Evolutionary conservation across 352 stramenopile species (phyloP).

Genomic region (Thalassiosira exigua): DNA sequence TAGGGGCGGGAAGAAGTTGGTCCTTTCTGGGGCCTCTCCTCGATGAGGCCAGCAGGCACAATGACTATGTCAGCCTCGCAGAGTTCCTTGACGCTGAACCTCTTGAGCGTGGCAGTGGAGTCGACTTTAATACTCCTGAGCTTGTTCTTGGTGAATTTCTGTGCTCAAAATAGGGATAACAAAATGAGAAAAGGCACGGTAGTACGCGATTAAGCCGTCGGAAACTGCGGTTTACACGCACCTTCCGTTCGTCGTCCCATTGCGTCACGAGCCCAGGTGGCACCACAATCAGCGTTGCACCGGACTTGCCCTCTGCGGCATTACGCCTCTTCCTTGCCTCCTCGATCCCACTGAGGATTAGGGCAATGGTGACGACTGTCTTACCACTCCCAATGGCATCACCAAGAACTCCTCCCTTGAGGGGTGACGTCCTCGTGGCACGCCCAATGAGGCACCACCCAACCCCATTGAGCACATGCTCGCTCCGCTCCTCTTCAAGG

Average conservation of each 20-base stretch:
- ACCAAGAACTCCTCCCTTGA: conserved; percentile 64
- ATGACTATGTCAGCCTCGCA: conserved; percentile 69
- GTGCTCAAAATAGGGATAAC: conserved; percentile 6
- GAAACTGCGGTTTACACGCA: too few relatives aligned
- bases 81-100: conserved; percentile 62
- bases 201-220: neutral
- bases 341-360: conserved; percentile 55
- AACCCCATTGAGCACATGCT: conserved; percentile 58
- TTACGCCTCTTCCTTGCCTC: conserved; percentile 34
- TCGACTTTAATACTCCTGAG: conserved; percentile 64
- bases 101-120: conserved; percentile 51
- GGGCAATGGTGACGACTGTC: conserved; percentile 58
- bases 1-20: conserved; percentile 55
- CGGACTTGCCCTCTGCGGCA: conserved; percentile 25
- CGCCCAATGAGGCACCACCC: conserved; percentile 60
- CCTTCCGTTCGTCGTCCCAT: conserved; percentile 52
- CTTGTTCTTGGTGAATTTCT: conserved; percentile 52
- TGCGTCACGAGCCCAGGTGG: conserved; percentile 55
- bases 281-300: conserved; percentile 58
- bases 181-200: conserved; percentile 1
- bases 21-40: conserved; percentile 49
- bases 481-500: conserved; percentile 56
- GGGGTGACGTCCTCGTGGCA: conserved; percentile 46
- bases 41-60: conserved; percentile 67
- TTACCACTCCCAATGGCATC: conserved; percentile 68